These are phyloP conservation scores for Metschnikowia continentalis DNA, from an alignment of 805 yeast genomes.

Conservation along the genomic window DNA sequence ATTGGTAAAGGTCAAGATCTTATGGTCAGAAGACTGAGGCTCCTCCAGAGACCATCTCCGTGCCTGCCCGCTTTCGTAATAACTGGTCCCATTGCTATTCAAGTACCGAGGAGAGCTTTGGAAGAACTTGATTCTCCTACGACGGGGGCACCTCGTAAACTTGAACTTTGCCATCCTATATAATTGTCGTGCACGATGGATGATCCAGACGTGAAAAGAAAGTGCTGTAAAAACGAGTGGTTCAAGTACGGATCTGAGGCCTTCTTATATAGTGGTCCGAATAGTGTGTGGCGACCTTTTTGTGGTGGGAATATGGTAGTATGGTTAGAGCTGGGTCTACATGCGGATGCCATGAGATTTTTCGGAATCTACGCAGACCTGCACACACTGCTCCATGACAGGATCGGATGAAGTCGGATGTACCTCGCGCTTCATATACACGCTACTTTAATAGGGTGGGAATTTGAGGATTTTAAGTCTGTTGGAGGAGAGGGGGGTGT, in stretches of 20 bases:
- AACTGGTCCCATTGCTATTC: slow-evolving; percentile 11
- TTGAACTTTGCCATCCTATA: slow-evolving; percentile 11
- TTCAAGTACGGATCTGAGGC: background rate
- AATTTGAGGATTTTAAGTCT: too few relatives aligned
- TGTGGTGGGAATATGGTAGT: background rate
- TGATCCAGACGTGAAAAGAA: too few relatives aligned
- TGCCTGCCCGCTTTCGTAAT: slow-evolving; percentile 7
- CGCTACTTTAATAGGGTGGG: too few relatives aligned
- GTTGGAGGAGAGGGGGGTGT: too few relatives aligned
- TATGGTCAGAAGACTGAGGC: slow-evolving; percentile 23
- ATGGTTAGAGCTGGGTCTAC: background rate
- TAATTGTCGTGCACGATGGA: background rate
- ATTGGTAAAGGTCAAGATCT: slow-evolving; percentile 25
- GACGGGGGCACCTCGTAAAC: slow-evolving; percentile 9
- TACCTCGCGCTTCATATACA: too few relatives aligned
- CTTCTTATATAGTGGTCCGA: background rate
- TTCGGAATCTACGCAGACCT: background rate
- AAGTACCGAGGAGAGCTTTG: slow-evolving; percentile 25
- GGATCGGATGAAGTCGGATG: background rate
- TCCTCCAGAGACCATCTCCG: slow-evolving; percentile 21
- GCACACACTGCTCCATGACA: background rate
- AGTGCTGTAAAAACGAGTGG: background rate
- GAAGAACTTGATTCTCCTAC: slow-evolving; percentile 22
- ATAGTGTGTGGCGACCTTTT: background rate
- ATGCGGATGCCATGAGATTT: background rate